Base-by-base conservation (phyloP, 1,284 basidiomycete species). In the Malassezia sympodialis region DNA sequence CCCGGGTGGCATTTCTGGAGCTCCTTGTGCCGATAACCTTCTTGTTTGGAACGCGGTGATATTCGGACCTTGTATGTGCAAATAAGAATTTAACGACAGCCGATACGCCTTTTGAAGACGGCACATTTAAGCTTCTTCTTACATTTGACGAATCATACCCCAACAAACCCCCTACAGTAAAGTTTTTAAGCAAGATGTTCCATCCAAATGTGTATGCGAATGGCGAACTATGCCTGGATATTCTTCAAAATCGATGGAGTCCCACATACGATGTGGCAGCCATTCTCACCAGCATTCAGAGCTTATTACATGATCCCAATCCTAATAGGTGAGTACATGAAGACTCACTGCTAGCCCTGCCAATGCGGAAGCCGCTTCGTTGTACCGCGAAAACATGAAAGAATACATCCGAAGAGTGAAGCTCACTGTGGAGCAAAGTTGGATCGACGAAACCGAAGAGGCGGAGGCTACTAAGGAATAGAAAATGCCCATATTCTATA, bases 1-100 rank as follows among this genome's bases (percentile, higher is more conserved):
- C 4, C 93, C 93, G 1, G 86, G 88, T 55, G 93, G 93, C 10
- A 90, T 96, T 67, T 91, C 88, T 12, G 93, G 93, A 24, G 90
- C 89, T 65, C 93, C 93, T 69, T 91, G 89, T 75, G 85, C 89
- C 0, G 93, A 96, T 76, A 96, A 96, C 75, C 93, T 98, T 76
- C 93, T 96, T 88, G 80, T 96, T 11, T 98, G 93, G 93, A 96
- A 98, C 72, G 93, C 93, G 1, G 93, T 98, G 63, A 98, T 98
- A 66, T 96, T 98, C 73, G 93, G 93, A 0, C 93, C 93, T 76
- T 86, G 90, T 89, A 57, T 68, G 84, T 51, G 21, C 30, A 2
- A 28, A 6, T 12, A 12, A 10, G 8, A 17, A 41, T 34, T 32
- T 12, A 42, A 39, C 4, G 34, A 3, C 73, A 94, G 91, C 86